Percentiles rank a stretch among this genome's conserved stretches.
These are phyloP conservation scores for Penicillium sp. DNA, from an alignment of 2,329 filamentous ascomycete species.

Conservation along the genomic window DNA sequence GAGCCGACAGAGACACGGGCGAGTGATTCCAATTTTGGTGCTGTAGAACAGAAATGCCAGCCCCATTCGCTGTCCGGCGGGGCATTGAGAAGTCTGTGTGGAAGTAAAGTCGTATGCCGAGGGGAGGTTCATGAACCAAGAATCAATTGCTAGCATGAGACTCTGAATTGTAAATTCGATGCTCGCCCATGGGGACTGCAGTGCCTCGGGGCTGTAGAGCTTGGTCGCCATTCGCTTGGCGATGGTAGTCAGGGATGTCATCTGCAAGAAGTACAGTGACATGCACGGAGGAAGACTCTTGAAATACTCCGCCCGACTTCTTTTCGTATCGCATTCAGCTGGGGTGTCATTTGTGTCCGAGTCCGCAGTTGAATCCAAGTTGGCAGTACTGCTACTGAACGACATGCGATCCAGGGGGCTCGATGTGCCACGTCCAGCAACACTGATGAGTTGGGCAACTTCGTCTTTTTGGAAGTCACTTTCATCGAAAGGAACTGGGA, in stretches of 20 bases:
- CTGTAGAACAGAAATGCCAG: slow-evolving; percentile 53
- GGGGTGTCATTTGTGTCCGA: slow-evolving; percentile 29
- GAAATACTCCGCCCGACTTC: slow-evolving; percentile 41
- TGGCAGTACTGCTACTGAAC: slow-evolving; percentile 31
- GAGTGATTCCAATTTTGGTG: slow-evolving; percentile 50
- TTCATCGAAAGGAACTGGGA: slow-evolving; percentile 51
- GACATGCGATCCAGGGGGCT: slow-evolving; percentile 32
- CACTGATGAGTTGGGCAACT: slow-evolving; percentile 34
- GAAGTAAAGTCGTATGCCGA: slow-evolving; percentile 49
- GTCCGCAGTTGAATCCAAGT: slow-evolving; percentile 29
- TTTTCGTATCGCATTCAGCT: slow-evolving; percentile 26
- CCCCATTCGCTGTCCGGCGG: slow-evolving; percentile 44
- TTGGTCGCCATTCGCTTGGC: slow-evolving; percentile 46
- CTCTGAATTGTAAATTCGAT: slow-evolving; percentile 47
- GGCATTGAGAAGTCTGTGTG: slow-evolving; percentile 44
- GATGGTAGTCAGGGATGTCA: slow-evolving; percentile 46
- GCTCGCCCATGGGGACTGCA: slow-evolving; percentile 45
- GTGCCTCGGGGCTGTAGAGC: slow-evolving; percentile 48
- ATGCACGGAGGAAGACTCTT: slow-evolving; percentile 46
- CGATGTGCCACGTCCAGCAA: slow-evolving; percentile 29
- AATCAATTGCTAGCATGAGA: slow-evolving; percentile 46
- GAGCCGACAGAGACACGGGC: slow-evolving; percentile 51
- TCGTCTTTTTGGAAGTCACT: slow-evolving; percentile 46
- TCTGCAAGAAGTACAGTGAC: slow-evolving; percentile 50
- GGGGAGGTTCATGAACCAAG: slow-evolving; percentile 49